Percentiles rank a stretch among this genome's conserved stretches.
Conservation (phyloP, 306 rosid genomes). For the Lathyrus oleraceus region DNA sequence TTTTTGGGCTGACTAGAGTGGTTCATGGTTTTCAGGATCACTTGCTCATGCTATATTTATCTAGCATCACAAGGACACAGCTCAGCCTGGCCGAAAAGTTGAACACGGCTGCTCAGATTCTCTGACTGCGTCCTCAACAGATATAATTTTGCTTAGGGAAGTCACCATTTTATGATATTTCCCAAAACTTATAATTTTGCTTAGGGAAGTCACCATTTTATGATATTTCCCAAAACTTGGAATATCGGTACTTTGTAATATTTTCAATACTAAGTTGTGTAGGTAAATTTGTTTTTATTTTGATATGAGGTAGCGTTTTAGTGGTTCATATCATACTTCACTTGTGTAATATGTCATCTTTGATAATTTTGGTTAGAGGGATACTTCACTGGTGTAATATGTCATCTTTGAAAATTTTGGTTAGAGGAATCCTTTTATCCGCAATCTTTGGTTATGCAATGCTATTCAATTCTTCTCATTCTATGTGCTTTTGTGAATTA, state of each 20-base stretch:
- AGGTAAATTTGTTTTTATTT: conserved; percentile 23
- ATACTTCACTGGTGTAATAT: conserved; percentile 12
- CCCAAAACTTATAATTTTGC: conserved; percentile 8
- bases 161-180: not conserved
- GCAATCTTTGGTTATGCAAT: not conserved
- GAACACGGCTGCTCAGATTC: conserved; percentile 93
- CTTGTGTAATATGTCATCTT: conserved; percentile 16
- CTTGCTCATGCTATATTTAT: conserved; percentile 74
- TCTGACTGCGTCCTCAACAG: conserved; percentile 36
- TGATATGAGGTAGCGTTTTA: conserved; percentile 1
- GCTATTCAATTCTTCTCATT: not conserved
- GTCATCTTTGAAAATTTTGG: not conserved
- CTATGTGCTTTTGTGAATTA: not conserved
- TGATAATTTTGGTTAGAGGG: not conserved
- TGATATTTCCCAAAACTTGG: conserved; percentile 6
- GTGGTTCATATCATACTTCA: conserved; percentile 1
- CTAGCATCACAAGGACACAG: conserved; percentile 85
- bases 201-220: not conserved
- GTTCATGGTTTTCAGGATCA: conserved; percentile 58
- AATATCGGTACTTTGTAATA: not conserved
- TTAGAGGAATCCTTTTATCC: not conserved
- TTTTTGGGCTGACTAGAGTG: conserved; percentile 19
- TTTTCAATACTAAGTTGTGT: not conserved
- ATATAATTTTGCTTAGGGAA: conserved; percentile 8
- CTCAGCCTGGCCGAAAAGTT: conserved; percentile 82